phyloP scores from a whole-genome alignment of 192 early-diverging fungal genomes.

The Backusella sp. region DNA sequence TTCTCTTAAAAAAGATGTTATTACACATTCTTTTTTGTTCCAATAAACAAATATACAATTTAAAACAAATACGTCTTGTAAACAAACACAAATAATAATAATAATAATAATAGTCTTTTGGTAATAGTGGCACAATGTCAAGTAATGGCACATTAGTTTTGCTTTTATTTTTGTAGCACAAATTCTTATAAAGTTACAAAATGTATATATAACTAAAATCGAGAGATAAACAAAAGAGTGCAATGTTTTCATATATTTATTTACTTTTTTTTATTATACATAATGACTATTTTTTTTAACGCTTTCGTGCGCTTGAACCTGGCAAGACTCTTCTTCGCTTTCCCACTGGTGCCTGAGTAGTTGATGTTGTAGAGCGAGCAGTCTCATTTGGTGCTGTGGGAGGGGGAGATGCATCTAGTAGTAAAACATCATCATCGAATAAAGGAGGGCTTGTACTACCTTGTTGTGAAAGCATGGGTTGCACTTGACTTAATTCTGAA shows the following conservation, averaged over 20 bases:
- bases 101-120: background rate
- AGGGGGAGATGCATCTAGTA: background rate
- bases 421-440: background rate
- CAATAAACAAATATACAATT: background rate
- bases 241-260: background rate
- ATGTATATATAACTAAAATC: background rate
- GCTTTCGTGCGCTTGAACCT: background rate
- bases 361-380: background rate
- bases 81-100: background rate
- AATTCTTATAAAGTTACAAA: background rate
- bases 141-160: constrained; percentile 1
- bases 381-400: background rate
- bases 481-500: background rate
- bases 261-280: background rate
- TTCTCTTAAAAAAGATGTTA: background rate
- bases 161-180: background rate
- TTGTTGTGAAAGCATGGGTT: background rate
- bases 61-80: background rate
- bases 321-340: background rate
- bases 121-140: background rate
- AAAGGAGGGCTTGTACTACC: background rate
- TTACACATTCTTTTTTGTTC: background rate
- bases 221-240: background rate
- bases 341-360: background rate
- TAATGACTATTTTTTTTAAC: background rate